Evolutionary conservation across 2,329 filamentous ascomycete genomes (phyloP).

Genomic region (Tolypocladium tundrense): DNA sequence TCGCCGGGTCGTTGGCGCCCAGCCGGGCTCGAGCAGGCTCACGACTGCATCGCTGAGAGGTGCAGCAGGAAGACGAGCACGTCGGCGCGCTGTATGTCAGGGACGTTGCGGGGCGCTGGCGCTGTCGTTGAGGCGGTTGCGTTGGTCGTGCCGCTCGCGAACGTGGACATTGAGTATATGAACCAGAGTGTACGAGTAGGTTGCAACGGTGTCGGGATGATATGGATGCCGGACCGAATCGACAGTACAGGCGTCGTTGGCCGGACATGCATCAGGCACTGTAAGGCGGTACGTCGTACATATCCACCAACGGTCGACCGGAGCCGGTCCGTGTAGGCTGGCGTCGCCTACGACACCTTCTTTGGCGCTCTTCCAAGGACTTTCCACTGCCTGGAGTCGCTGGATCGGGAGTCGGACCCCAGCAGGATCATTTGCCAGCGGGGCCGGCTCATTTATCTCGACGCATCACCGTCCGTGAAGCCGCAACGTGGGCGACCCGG

Average conservation of each 20-base stretch:
- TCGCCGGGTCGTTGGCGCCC: constrained; percentile 21
- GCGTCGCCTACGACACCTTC: neutral
- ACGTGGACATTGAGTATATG: neutral
- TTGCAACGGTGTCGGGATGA: neutral
- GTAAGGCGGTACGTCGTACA: too few species aligned
- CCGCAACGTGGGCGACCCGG: neutral
- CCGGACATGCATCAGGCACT: too few species aligned
- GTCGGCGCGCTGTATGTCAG: constrained; percentile 43
- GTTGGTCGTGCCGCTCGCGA: constrained; percentile 24
- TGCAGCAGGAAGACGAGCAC: constrained; percentile 49
- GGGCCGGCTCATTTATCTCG: neutral
- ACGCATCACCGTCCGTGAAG: neutral
- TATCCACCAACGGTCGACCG: too few species aligned
- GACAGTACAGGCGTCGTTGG: neutral
- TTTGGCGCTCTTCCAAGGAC: neutral
- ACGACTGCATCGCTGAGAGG: constrained; percentile 41
- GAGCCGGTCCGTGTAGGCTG: too few species aligned
- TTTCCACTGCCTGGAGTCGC: neutral
- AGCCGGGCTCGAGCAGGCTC: constrained; percentile 50
- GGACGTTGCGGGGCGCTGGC: constrained; percentile 27
- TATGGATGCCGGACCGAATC: too few species aligned
- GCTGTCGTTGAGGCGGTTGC: constrained; percentile 34
- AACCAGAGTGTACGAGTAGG: neutral
- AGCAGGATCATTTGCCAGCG: neutral
- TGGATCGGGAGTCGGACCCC: neutral